Base-by-base conservation (phyloP, 192 early-diverging fungal genomes). In the Oehlia diaphana region DNA sequence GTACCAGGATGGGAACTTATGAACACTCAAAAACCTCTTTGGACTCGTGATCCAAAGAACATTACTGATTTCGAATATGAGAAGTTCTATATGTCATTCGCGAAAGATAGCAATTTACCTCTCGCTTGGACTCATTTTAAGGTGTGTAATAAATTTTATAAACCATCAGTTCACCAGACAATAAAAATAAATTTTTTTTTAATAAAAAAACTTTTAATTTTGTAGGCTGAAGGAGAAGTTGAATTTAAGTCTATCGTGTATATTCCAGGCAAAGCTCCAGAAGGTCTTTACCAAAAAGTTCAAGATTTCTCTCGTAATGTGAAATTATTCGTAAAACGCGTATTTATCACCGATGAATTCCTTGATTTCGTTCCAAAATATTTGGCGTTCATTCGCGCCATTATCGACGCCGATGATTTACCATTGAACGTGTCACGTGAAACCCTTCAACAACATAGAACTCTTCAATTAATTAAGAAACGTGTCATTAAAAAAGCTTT, bases 341-440 rank as follows among this genome's bases (percentile, higher is more conserved):
- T 99, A 14, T 97, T 99, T 83, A 98, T 99, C 80, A 98, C 97
- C 70, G 95, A 98, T 69, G 97, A 98, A 47, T 88, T 92, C 53
- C 44, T 77, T 19, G 93, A 95, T 49, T 93, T 99, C 72, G 83
- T 99, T 74, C 97, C 98, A 63, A 89, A 92, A 75, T 99, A 92
- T 91, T 89, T 99, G 31, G 87, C 88, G n/a, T 99, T 99, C 86
- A 77, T 99, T 81, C 92, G 93, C 85, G 98, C 94, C 53, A 84
- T 99, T 61, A 93, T 99, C 14, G 98, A 99, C 87, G 93, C 95
- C 2, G 97, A 98, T 83, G 97, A 99, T 81, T 85, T 98, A 74
- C 97, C 98, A n/a, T 87, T 99, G 66, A 98, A 98, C 78, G 96
- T 99, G 21, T 99, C 97, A 8, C 92, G 98, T 74, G 98, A 99